Evolutionary conservation across 495 filamentous ascomycete genomes (phyloP).

Genomic region (Xylaria acuta): DNA sequence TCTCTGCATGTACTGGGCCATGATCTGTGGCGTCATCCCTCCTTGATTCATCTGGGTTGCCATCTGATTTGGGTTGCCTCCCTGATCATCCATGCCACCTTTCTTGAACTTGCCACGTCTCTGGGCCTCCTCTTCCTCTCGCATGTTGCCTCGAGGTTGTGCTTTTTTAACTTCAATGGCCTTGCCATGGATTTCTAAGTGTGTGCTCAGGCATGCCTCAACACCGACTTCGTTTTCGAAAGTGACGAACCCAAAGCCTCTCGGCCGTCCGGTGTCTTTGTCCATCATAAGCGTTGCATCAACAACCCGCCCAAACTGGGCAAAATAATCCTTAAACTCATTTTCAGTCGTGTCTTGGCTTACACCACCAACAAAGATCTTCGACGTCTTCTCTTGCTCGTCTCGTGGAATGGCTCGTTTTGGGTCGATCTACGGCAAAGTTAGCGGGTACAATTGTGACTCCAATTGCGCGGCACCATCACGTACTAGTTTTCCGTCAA

Average conservation of each 20-base stretch:
- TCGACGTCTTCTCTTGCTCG: slow-evolving; percentile 95
- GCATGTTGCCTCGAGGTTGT: slow-evolving; percentile 92
- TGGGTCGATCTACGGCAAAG: slow-evolving; percentile 78
- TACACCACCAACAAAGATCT: slow-evolving; percentile 98
- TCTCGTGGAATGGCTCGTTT: slow-evolving; percentile 97
- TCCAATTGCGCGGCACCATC: background rate
- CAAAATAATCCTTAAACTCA: slow-evolving; percentile 96
- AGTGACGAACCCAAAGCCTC: slow-evolving; percentile 98
- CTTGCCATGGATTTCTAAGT: slow-evolving; percentile 92
- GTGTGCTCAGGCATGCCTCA: slow-evolving; percentile 79
- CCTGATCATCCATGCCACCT: slow-evolving; percentile 51
- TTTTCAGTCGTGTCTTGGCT: slow-evolving; percentile 95
- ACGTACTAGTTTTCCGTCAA: slow-evolving; percentile 98
- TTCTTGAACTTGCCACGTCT: slow-evolving; percentile 66
- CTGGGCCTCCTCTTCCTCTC: slow-evolving; percentile 83
- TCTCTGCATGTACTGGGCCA: slow-evolving; percentile 96
- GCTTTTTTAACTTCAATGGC: slow-evolving; percentile 98
- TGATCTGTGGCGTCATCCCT: slow-evolving; percentile 91
- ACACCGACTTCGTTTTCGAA: slow-evolving; percentile 97
- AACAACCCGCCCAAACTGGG: slow-evolving; percentile 92
- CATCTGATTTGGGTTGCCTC: slow-evolving; percentile 49
- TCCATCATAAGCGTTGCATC: slow-evolving; percentile 99
- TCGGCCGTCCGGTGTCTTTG: slow-evolving; percentile 94
- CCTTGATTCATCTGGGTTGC: slow-evolving; percentile 53
- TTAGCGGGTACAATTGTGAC: background rate